Base-by-base conservation (phyloP, 257 asterid genomes). In the Marsdenia floribunda region DNA sequence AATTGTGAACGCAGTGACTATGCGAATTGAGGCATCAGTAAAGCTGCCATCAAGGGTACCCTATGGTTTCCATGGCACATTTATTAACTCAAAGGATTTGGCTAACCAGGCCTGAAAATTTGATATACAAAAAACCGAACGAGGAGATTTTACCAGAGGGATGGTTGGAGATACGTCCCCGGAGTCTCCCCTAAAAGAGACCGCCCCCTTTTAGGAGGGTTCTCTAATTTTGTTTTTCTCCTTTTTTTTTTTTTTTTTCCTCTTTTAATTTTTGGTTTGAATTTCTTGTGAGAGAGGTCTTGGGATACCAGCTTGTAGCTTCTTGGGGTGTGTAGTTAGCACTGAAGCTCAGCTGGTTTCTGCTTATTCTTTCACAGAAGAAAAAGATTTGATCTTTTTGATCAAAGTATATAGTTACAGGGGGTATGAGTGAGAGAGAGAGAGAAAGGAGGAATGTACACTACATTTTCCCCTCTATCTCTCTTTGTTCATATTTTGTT, bases 41-140 rank as follows among this genome's bases (percentile, higher is more conserved):
- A 80, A 84, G 72, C 85, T 94, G 8, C 98, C 98, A 22, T 89
- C 97, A 1, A 85, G 98, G 70, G 98, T 94, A 3, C 98, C 98
- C 0, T 94, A 94, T 53, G 98, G 98, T 29, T 94, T 94, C 59
- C 98, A 94, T 52, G 98, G 98, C 38, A 94, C 98, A 3, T 94
- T 94, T 75, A 85, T 94, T 18, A 78, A 63, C 10, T 86, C 90
- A 4, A 87, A 79, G 1, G 97, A 94, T 59, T 70, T 94, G 81
- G 90, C 80, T 7, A 83, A 71, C 76, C 98, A 94, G 73, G 90
- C 84, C 52, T 93, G 49, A 44, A 44, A 68, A 83, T 61, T 63
- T 26, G 22, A n/a, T 12, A 26, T 21, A 3, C 16, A 44, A 6
- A 35, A 11, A 15, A 52, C 33, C 6, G 42, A n/a, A 9, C 5